A percentile compares a stretch with the other conserved stretches of the same genome.
phyloP scores from a whole-genome alignment of 345 rosid genomes.

The Salix udensis region DNA sequence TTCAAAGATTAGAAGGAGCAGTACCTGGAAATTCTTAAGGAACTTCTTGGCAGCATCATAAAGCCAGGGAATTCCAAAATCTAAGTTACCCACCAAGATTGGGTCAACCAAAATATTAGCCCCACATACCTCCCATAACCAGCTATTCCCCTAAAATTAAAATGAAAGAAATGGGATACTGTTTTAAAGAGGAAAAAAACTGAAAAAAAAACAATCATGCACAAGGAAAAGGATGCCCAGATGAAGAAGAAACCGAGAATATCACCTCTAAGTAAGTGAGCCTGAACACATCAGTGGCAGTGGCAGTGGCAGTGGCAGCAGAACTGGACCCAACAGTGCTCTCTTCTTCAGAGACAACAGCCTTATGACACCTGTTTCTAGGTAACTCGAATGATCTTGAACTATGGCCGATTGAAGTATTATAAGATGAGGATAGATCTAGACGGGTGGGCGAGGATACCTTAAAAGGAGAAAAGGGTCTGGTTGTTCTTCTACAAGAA shows the following conservation, averaged over 20 bases:
- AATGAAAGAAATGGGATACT: not conserved
- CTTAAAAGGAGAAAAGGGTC: constrained; percentile 18
- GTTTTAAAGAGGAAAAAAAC: not conserved
- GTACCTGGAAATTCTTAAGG: constrained; percentile 65
- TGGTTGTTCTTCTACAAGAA: constrained; percentile 13
- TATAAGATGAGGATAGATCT: not conserved
- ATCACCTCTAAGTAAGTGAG: constrained; percentile 83
- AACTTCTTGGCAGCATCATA: constrained; percentile 84
- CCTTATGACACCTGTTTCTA: constrained; percentile 19
- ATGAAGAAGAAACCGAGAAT: not conserved
- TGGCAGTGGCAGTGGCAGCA: constrained; percentile 42
- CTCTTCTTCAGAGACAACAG: constrained; percentile 59
- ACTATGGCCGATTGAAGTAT: constrained; percentile 11
- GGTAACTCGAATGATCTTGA: constrained; percentile 31
- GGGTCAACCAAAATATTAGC: constrained; percentile 72
- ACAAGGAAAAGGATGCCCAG: not conserved
- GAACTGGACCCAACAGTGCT: constrained; percentile 45
- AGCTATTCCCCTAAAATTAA: constrained; percentile 68
- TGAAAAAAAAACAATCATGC: not conserved
- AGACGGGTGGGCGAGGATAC: constrained; percentile 21
- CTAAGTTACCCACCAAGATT: constrained; percentile 83
- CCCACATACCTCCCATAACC: constrained; percentile 85
- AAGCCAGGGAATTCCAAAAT: constrained; percentile 90
- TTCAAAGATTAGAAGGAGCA: not conserved
- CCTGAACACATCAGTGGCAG: constrained; percentile 47